phyloP scores from a whole-genome alignment of 2,329 filamentous ascomycete species.

The Cryphonectria parasitica region DNA sequence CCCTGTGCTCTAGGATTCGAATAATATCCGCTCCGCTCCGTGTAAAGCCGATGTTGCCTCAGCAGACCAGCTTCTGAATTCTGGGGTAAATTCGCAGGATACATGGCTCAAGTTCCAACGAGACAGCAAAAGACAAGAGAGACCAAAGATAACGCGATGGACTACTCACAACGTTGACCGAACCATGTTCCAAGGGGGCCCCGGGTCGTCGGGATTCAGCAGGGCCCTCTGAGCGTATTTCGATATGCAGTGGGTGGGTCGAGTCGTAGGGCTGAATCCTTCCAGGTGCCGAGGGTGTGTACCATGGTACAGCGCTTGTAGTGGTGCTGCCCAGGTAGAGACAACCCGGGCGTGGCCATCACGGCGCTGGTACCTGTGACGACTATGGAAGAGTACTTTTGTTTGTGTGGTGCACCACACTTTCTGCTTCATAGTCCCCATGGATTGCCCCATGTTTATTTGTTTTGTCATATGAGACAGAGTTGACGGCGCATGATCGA shows the following conservation, averaged over 20 bases:
- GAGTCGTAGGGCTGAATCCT: slow-evolving; percentile 18
- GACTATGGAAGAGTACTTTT: slow-evolving; percentile 17
- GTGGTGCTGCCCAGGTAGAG: slow-evolving; percentile 3
- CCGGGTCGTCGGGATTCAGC: slow-evolving; percentile 12
- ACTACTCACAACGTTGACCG: neutral
- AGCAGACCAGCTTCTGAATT: neutral
- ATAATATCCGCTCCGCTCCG: neutral
- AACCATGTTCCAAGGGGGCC: neutral
- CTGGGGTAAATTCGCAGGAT: neutral
- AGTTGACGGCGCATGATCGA: neutral
- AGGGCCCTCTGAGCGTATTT: neutral
- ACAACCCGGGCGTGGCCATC: neutral
- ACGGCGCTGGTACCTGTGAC: slow-evolving; percentile 1
- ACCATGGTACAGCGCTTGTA: neutral
- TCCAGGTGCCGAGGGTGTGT: neutral
- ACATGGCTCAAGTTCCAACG: neutral
- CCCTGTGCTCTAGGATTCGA: neutral
- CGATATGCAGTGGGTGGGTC: neutral
- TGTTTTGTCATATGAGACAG: neutral
- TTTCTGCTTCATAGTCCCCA: neutral
- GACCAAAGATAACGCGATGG: neutral
- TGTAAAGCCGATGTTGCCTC: neutral
- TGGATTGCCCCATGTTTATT: neutral
- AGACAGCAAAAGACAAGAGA: neutral
- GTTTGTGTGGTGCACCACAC: neutral